Percentiles rank a stretch among this genome's conserved stretches.
Conservation (phyloP, 2,329 filamentous ascomycete species). For the Diplodia scrobiculata region DNA sequence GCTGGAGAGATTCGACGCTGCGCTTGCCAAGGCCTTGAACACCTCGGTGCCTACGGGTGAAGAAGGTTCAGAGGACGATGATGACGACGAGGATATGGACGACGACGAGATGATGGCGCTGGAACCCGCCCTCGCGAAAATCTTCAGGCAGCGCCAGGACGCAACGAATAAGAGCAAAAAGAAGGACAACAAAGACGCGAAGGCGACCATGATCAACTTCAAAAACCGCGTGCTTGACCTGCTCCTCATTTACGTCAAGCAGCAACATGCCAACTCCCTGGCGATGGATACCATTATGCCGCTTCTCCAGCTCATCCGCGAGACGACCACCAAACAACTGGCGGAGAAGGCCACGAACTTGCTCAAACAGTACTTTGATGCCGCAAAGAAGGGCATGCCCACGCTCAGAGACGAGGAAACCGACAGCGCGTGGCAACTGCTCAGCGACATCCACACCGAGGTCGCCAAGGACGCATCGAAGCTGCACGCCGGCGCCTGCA, state of each 20-base stretch:
- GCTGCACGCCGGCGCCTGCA: constrained; percentile 73
- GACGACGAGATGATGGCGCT: constrained; percentile 94
- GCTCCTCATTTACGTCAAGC: constrained; percentile 79
- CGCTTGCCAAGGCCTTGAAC: constrained; percentile 75
- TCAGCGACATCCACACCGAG: constrained; percentile 70
- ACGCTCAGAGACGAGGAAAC: constrained; percentile 47
- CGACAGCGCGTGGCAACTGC: constrained; percentile 54
- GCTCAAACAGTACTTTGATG: constrained; percentile 70
- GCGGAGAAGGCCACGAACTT: constrained; percentile 72
- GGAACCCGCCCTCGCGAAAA: constrained; percentile 78
- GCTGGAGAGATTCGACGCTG: constrained; percentile 67
- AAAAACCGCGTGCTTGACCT: constrained; percentile 92
- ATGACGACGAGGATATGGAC: constrained; percentile 77
- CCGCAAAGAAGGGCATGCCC: constrained; percentile 54
- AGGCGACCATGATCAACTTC: constrained; percentile 87
- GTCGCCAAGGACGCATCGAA: constrained; percentile 65
- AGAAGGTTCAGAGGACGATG: constrained; percentile 58
- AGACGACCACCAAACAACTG: constrained; percentile 74
- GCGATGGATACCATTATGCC: constrained; percentile 73
- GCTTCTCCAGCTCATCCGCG: constrained; percentile 72
- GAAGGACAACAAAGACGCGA: constrained; percentile 83
- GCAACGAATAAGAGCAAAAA: constrained; percentile 55
- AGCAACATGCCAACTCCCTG: constrained; percentile 68
- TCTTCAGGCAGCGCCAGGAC: constrained; percentile 78
- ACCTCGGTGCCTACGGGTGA: constrained; percentile 62